A percentile compares a stretch with the other conserved stretches of the same genome.
These are phyloP conservation scores for Maudiozyma humilis DNA, from an alignment of 1,139 yeast species.

Conservation along the genomic window DNA sequence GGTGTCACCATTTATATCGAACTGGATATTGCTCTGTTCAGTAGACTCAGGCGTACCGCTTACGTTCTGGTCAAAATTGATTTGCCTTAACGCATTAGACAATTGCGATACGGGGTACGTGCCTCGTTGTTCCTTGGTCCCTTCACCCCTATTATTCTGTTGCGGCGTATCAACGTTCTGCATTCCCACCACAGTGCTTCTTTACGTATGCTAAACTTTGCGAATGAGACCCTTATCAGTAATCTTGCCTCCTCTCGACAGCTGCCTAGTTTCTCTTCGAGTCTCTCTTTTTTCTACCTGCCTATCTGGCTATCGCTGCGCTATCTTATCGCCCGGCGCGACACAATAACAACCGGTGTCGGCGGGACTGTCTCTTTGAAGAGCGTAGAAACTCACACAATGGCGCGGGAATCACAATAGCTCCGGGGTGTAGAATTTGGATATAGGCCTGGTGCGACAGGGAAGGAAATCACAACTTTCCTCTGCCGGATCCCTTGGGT, in stretches of 20 bases:
- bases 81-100: conserved; percentile 30
- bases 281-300: neutral
- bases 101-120: conserved; percentile 21
- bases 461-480: no score
- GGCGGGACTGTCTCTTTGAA: no score
- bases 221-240: neutral
- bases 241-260: no score
- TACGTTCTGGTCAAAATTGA: conserved; percentile 19
- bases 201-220: neutral
- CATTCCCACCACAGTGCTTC: neutral
- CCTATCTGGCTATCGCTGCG: neutral
- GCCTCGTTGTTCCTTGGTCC: neutral
- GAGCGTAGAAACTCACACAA: no score
- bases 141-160: neutral
- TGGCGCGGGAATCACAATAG: no score
- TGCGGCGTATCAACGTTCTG: neutral
- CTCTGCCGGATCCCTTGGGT: no score
- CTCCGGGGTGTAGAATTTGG: no score
- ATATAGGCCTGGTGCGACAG: no score
- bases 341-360: neutral
- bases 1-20: conserved; percentile 6
- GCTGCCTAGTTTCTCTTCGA: neutral
- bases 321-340: neutral
- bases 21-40: conserved; percentile 19
- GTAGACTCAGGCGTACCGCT: conserved; percentile 15